A percentile compares a stretch with the other conserved stretches of the same genome.
Conservation (phyloP, 176 grass and related monocot genomes). For the Oryza brachyantha region DNA sequence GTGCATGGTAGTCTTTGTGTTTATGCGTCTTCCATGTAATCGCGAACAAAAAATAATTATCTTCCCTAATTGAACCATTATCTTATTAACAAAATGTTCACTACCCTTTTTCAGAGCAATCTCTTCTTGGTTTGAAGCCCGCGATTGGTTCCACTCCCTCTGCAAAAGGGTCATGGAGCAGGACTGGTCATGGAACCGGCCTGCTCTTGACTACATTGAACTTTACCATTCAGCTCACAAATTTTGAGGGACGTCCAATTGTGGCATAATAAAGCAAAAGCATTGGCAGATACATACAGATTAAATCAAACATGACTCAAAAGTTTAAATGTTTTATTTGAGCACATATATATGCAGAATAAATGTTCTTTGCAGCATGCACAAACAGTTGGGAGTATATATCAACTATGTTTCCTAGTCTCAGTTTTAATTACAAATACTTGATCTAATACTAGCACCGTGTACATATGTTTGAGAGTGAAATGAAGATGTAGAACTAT, state of each 20-base stretch:
- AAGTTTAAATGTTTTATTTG: neutral
- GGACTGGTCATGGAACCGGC: conserved; percentile 93
- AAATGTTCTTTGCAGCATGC: neutral
- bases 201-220: conserved; percentile 85
- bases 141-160: conserved; percentile 60
- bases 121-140: conserved; percentile 57
- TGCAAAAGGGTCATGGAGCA: conserved; percentile 90
- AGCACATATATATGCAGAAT: neutral
- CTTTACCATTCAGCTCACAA: conserved; percentile 66
- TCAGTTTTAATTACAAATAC: neutral
- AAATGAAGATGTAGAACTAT: neutral
- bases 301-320: neutral
- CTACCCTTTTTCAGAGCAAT: conserved; percentile 55
- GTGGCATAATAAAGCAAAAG: neutral
- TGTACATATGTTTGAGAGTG: neutral
- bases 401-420: neutral
- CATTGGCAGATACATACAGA: neutral
- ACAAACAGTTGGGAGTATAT: neutral
- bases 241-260: neutral
- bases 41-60: neutral
- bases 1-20: neutral
- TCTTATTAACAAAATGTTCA: neutral
- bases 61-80: neutral
- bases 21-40: neutral
- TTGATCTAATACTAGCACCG: neutral